Evolutionary conservation across 2,329 filamentous ascomycete species (phyloP).

Genomic region (Venturia carpophila): DNA sequence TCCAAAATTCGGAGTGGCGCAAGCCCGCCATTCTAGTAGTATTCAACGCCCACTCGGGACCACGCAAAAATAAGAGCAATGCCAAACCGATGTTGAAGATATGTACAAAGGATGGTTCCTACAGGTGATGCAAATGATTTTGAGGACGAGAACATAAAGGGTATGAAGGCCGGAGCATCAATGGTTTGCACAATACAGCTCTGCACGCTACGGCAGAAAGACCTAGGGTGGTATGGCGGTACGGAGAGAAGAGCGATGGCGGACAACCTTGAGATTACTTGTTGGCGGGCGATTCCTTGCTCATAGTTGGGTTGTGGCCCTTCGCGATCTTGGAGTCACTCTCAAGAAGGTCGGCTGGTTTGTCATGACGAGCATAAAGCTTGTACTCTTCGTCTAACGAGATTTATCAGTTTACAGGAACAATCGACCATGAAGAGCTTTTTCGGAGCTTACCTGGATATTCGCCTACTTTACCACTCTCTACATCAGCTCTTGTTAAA

Average conservation of each 20-base stretch:
- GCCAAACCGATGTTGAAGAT: not conserved
- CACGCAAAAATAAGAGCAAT: not conserved
- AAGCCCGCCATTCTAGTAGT: not conserved
- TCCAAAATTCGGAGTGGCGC: not conserved
- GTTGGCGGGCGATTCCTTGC: conserved; percentile 39
- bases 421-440: not conserved
- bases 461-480: conserved; percentile 45
- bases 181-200: not conserved
- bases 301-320: conserved; percentile 40
- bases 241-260: not conserved
- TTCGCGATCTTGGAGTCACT: conserved; percentile 40
- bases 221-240: not conserved
- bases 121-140: not conserved
- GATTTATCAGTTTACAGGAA: conserved; percentile 26
- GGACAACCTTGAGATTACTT: conserved; percentile 32
- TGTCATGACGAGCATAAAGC: conserved; percentile 44
- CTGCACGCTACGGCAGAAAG: not conserved
- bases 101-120: not conserved
- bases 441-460: conserved; percentile 30
- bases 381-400: conserved; percentile 43
- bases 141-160: not conserved
- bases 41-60: not conserved
- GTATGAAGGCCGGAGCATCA: not conserved
- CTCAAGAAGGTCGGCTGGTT: conserved; percentile 46
- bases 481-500: conserved; percentile 51